Evolutionary conservation across 2,329 filamentous ascomycete genomes (phyloP).

Genomic region (Colletotrichum incanum): DNA sequence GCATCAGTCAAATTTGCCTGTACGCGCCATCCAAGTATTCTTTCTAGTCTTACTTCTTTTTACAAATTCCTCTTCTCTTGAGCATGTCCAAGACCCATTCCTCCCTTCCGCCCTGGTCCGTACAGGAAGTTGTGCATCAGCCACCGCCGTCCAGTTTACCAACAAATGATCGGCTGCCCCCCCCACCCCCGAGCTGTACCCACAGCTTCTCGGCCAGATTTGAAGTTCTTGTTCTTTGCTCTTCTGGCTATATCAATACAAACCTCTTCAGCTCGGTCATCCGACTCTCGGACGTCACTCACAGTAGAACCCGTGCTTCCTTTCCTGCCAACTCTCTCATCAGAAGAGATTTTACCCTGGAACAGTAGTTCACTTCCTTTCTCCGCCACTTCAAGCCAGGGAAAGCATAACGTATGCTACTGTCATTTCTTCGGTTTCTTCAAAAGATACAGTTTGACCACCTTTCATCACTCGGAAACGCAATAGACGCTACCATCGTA

Average conservation of each 20-base stretch:
- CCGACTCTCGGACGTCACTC: slow-evolving; percentile 46
- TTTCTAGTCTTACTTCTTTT: slow-evolving; percentile 45
- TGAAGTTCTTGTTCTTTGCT: slow-evolving; percentile 42
- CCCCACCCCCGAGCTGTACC: slow-evolving; percentile 42
- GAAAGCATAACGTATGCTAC: no score
- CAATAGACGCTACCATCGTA: slow-evolving; percentile 66
- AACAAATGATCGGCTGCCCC: slow-evolving; percentile 48
- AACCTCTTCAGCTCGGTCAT: slow-evolving; percentile 47
- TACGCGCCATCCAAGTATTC: slow-evolving; percentile 47
- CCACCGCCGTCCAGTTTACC: slow-evolving; percentile 47
- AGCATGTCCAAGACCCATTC: slow-evolving; percentile 50
- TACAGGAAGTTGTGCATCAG: slow-evolving; percentile 50
- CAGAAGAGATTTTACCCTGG: slow-evolving; percentile 52
- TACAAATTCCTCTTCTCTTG: slow-evolving; percentile 50
- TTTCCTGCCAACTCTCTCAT: slow-evolving; percentile 52
- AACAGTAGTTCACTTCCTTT: slow-evolving; percentile 42
- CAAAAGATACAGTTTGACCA: slow-evolving; percentile 51
- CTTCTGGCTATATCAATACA: slow-evolving; percentile 49
- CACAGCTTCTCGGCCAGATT: slow-evolving; percentile 46
- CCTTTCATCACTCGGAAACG: slow-evolving; percentile 60
- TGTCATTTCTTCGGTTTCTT: no score
- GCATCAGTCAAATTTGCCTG: slow-evolving; percentile 21
- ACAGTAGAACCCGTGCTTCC: slow-evolving; percentile 47
- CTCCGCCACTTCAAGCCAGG: no score
- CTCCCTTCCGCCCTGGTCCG: slow-evolving; percentile 55